Conservation (phyloP, 2,329 filamentous ascomycete genomes). For the Penicillium sp. region DNA sequence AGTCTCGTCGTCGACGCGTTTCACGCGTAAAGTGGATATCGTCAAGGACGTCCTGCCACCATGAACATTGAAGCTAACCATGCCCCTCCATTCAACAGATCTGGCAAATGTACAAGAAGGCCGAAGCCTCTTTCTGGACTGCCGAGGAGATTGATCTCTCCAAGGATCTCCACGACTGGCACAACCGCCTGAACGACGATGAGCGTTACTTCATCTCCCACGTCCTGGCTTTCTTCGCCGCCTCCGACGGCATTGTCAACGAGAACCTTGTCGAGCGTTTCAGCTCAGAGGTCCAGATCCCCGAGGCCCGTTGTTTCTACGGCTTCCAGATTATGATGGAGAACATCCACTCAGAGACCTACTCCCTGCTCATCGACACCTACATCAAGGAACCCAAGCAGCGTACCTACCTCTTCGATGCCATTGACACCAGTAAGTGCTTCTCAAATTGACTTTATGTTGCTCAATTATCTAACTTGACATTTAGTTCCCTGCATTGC, state of each 20-base stretch:
- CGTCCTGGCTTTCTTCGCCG: constrained; percentile 98
- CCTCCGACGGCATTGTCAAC: constrained; percentile 98
- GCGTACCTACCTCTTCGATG: constrained; percentile 92
- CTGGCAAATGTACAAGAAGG: constrained; percentile 99
- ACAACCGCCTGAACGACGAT: constrained; percentile 93
- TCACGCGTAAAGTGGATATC: constrained; percentile 67
- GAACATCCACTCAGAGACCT: constrained; percentile 99
- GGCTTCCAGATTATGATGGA: constrained; percentile 99
- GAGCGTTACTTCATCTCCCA: constrained; percentile 98
- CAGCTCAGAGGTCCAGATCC: constrained; percentile 93
- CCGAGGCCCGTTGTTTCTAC: constrained; percentile 99
- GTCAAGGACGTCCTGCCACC: constrained; percentile 8
- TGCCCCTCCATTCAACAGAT: constrained; percentile 59
- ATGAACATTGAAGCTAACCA: constrained; percentile 14
- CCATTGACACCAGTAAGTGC: constrained; percentile 88
- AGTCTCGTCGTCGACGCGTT: constrained; percentile 56
- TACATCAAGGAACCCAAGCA: constrained; percentile 98
- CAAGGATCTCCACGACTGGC: constrained; percentile 99
- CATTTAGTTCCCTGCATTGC: constrained; percentile 82
- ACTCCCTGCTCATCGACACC: constrained; percentile 97
- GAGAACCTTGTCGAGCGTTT: constrained; percentile 99
- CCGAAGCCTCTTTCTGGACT: constrained; percentile 99
- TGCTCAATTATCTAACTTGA: constrained; percentile 27
- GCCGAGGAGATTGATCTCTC: constrained; percentile 99
- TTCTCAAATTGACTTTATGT: not conserved